phyloP scores from a whole-genome alignment of 73 alveolate species.

The Symbiodinium pilosum region DNA sequence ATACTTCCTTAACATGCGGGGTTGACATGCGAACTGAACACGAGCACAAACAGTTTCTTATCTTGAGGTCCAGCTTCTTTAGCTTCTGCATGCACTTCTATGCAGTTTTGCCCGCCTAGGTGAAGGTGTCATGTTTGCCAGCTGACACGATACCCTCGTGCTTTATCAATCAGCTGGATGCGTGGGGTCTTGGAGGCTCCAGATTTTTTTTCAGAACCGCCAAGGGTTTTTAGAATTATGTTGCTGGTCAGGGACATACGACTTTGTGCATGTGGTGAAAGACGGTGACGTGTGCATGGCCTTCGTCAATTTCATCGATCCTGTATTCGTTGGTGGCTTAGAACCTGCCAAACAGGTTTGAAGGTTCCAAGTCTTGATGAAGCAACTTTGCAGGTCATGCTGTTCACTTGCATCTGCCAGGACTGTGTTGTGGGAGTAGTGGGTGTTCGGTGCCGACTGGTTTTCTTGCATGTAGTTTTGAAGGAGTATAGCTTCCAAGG shows the following conservation, averaged over 20 bases:
- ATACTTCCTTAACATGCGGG: too few species aligned
- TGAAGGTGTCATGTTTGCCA: slow-evolving; percentile 6
- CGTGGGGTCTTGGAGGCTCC: slow-evolving; percentile 78
- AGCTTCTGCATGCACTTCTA: too few species aligned
- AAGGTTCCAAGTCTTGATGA: background rate
- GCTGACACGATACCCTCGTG: slow-evolving; percentile 66
- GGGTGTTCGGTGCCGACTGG: background rate
- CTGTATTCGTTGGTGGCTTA: slow-evolving; percentile 20
- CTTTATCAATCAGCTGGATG: slow-evolving; percentile 37
- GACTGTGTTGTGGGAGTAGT: background rate
- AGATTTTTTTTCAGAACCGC: background rate
- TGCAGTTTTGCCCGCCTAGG: too few species aligned
- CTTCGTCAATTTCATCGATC: slow-evolving; percentile 84
- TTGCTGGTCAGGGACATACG: slow-evolving; percentile 45
- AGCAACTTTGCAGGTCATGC: slow-evolving; percentile 30
- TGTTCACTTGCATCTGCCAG: slow-evolving; percentile 73
- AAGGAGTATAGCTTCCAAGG: slow-evolving; percentile 74
- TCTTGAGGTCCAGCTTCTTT: too few species aligned
- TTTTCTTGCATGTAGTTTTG: background rate
- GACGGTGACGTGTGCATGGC: slow-evolving; percentile 43
- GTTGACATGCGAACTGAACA: too few species aligned
- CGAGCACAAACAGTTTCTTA: too few species aligned
- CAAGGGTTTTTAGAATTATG: background rate
- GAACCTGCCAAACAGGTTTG: background rate
- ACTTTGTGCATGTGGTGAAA: slow-evolving; percentile 67